Evolutionary conservation across 2,329 filamentous ascomycete species (phyloP).

Genomic region (Penicillium vulpinum): DNA sequence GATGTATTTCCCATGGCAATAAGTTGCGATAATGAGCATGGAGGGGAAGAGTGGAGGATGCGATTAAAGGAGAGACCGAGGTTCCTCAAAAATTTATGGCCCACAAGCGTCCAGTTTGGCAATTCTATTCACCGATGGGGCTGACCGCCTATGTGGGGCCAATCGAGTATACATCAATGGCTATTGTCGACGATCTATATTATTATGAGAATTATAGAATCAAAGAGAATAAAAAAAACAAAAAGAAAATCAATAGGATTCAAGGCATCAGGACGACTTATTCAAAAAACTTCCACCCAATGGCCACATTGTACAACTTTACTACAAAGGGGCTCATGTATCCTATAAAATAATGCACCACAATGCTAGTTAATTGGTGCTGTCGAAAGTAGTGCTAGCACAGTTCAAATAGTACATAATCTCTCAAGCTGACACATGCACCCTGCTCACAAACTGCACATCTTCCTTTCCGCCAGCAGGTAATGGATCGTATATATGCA

Average conservation of each 20-base stretch:
- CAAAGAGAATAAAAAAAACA: neutral
- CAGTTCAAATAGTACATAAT: too few species aligned
- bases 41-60: neutral
- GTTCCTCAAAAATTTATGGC: constrained; percentile 4
- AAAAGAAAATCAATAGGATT: neutral
- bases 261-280: neutral
- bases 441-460: too few species aligned
- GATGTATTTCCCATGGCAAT: constrained; percentile 5
- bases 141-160: neutral
- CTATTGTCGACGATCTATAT: neutral
- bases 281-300: neutral
- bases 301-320: neutral
- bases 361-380: too few species aligned
- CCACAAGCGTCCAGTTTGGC: neutral
- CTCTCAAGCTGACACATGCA: too few species aligned
- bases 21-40: neutral
- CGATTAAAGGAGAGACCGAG: neutral
- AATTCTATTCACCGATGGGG: neutral
- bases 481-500: too few species aligned
- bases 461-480: too few species aligned
- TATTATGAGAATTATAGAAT: neutral
- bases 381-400: too few species aligned
- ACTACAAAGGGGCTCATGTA: neutral
- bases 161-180: neutral
- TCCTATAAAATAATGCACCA: neutral